Evolutionary conservation across 2,329 filamentous ascomycete species (phyloP).

Genomic region (Paradendryphiella salina): DNA sequence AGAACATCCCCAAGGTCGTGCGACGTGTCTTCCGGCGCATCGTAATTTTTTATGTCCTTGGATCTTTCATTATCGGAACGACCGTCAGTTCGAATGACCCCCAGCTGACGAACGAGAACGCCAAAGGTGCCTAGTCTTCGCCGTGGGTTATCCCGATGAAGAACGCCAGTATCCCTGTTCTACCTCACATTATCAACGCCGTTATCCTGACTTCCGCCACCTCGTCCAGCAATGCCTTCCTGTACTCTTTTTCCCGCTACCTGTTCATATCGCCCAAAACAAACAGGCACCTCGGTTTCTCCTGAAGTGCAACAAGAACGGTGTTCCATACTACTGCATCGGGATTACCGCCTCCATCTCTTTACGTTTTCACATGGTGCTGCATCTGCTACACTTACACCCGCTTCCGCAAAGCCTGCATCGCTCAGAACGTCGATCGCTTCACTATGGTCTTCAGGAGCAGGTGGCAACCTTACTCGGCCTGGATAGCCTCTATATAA

Average conservation of each 20-base stretch:
- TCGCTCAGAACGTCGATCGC: conserved; percentile 60
- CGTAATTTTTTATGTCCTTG: conserved; percentile 58
- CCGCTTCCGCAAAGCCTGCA: conserved; percentile 55
- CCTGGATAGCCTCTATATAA: conserved; percentile 63
- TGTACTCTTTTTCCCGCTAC: conserved; percentile 59
- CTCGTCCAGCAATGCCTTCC: conserved; percentile 69
- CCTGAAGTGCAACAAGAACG: conserved; percentile 52
- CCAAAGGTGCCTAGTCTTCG: conserved; percentile 42
- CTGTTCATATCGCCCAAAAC: conserved; percentile 56
- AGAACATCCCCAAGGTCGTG: conserved; percentile 58
- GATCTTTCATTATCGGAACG: conserved; percentile 61
- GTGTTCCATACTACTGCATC: conserved; percentile 50
- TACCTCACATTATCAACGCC: conserved; percentile 75
- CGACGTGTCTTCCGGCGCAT: conserved; percentile 60
- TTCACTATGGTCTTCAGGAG: conserved; percentile 55
- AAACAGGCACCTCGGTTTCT: conserved; percentile 58
- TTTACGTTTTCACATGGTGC: conserved; percentile 59
- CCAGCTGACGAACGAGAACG: conserved; percentile 53
- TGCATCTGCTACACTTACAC: conserved; percentile 60
- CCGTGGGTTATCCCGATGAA: conserved; percentile 66
- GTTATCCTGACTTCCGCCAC: conserved; percentile 73
- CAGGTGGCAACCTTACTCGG: conserved; percentile 57
- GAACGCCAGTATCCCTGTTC: conserved; percentile 66
- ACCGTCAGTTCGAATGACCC: conserved; percentile 60
- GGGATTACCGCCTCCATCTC: conserved; percentile 47